Conservation (phyloP, 2,329 filamentous ascomycete genomes). For the Ustulina deusta region DNA sequence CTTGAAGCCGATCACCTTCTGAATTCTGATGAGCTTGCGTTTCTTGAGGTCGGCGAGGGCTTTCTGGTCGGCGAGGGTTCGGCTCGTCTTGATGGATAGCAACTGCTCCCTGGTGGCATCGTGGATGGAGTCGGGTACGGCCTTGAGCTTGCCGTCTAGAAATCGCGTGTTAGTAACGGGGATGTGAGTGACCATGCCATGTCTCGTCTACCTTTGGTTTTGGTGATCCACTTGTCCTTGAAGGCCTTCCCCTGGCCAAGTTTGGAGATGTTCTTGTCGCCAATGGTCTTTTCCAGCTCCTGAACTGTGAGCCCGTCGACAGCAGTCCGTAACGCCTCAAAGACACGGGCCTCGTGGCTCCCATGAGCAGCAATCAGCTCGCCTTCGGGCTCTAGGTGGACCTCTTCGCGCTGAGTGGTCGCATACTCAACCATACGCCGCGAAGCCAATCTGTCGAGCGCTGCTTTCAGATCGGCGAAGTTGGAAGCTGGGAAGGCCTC, state of each 20-base stretch:
- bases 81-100: constrained; percentile 76
- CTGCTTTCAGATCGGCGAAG: constrained; percentile 82
- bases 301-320: constrained; percentile 84
- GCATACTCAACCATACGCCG: constrained; percentile 90
- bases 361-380: constrained; percentile 78
- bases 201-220: constrained; percentile 45
- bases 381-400: constrained; percentile 79
- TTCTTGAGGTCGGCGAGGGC: constrained; percentile 86
- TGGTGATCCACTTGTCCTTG: constrained; percentile 79
- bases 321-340: constrained; percentile 74
- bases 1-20: constrained; percentile 87
- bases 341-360: constrained; percentile 56
- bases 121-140: constrained; percentile 75
- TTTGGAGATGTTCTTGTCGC: constrained; percentile 79
- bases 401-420: constrained; percentile 82
- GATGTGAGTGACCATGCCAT: too few species aligned
- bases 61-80: constrained; percentile 78
- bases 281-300: constrained; percentile 76
- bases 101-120: constrained; percentile 84
- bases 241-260: constrained; percentile 94
- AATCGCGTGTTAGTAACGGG: neutral
- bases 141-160: constrained; percentile 56
- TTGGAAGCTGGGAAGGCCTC: constrained; percentile 68
- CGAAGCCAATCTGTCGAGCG: constrained; percentile 85
- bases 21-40: constrained; percentile 85